A percentile compares a stretch with the other conserved stretches of the same genome.
Conservation (phyloP, 2,329 filamentous ascomycete genomes). For the Alternaria consortialis region DNA sequence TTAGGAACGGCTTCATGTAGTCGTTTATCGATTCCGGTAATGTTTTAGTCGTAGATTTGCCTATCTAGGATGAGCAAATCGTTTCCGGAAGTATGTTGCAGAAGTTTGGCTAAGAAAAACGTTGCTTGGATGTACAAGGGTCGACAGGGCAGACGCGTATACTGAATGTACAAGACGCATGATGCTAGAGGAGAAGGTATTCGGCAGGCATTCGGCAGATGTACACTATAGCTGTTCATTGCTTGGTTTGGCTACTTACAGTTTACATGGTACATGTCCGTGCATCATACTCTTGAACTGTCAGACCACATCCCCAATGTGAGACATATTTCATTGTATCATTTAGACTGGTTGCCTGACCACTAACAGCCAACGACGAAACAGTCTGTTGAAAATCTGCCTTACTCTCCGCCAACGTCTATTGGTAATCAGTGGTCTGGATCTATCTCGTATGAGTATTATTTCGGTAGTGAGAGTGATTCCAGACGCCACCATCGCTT, state of each 20-base stretch:
- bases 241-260: background rate
- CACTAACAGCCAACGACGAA: background rate
- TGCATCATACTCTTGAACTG: background rate
- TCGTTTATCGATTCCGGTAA: background rate
- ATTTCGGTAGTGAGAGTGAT: too few relatives aligned
- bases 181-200: background rate
- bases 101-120: background rate
- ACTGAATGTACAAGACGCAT: background rate
- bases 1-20: background rate
- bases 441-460: background rate
- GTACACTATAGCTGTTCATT: background rate
- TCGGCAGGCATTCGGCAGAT: background rate
- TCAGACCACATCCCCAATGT: background rate
- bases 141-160: background rate
- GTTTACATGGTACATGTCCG: background rate
- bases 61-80: background rate
- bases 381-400: background rate
- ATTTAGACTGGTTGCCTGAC: background rate
- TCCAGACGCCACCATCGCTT: background rate
- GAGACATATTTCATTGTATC: background rate
- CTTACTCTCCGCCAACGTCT: background rate
- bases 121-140: background rate
- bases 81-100: constrained; percentile 1
- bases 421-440: background rate
- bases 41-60: background rate